These are phyloP conservation scores for Paramecium sexaurelia DNA, from an alignment of 73 alveolate genomes.

Conservation along the genomic window DNA sequence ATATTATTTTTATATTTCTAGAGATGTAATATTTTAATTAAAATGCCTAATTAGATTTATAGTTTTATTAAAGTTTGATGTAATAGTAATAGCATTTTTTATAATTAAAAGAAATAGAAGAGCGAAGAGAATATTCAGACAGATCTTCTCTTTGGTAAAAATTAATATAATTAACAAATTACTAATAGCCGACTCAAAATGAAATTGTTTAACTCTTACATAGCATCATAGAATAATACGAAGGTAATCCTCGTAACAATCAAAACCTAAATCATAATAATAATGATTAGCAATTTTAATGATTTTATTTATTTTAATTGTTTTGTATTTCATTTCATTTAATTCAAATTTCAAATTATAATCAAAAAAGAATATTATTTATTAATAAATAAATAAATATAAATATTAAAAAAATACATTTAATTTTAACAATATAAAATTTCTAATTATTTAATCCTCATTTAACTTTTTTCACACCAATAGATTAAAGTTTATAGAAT, in stretches of 20 bases:
- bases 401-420: not conserved
- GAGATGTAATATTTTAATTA: conserved; percentile 20
- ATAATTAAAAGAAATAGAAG: not conserved
- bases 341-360: not conserved
- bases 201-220: conserved; percentile 35
- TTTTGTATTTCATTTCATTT: not conserved
- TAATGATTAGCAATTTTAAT: not conserved
- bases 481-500: no score
- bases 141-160: not conserved
- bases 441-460: not conserved
- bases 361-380: not conserved
- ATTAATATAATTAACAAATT: conserved; percentile 9
- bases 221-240: conserved; percentile 46
- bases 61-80: not conserved
- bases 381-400: not conserved
- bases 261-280: not conserved
- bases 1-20: not conserved
- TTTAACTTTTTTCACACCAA: no score
- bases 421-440: not conserved
- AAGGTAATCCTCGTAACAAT: conserved; percentile 27
- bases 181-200: not conserved
- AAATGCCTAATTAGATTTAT: conserved; percentile 13
- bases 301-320: not conserved
- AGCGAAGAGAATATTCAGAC: conserved; percentile 32
- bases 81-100: not conserved